Evolutionary conservation across 306 rosid species (phyloP), one percentile per base, ranked within the genome.

Genomic region (Macrotyloma uniflorum): DNA sequence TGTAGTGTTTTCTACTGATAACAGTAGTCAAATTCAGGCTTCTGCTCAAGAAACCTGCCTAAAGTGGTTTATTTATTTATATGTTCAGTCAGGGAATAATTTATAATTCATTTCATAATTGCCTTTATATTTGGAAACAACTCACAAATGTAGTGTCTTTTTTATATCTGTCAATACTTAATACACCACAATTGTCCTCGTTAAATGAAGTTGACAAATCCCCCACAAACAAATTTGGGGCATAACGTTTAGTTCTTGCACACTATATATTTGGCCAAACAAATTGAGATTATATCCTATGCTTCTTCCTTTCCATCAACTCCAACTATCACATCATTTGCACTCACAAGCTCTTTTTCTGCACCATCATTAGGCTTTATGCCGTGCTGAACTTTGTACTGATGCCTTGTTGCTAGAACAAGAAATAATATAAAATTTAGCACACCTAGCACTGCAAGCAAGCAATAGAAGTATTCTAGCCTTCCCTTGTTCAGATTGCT

Each of bases 381-480:
- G 63, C 33, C 75, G 65, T 77, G 87, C 65, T 87, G 90, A 47
- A 10, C 79, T 86, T 87, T 95, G 78, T 95, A 93, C 69, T 95
- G 93, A 84, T 95, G 98, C 77, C 86, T 86, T 71, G 3, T 85
- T 47, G 98, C 90, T 26, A 95, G 79, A 71, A 86, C 77, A 54
- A 95, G 79, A 85, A 93, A 95, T 64, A 83, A 72, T 6, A 86
- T 22, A 61, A 93, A 86, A 70, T 95, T 95, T 53, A 91, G 32
- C 49, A 47, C 63, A 43, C 93, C 96, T 23, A 95, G 74, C 78
- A 84, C 84, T 16, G 97, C 98, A 3, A 95, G 93, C 65, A 93
- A 70, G 90, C 91, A 90, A 66, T 91, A 93, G 78, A 95, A 95
- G 84, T 91, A 43, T 46, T 93, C 88, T n/a, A 95, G 78, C 74